These are phyloP conservation scores for Fusarium tuaranense DNA, from an alignment of 2,329 filamentous ascomycete genomes.

Conservation along the genomic window DNA sequence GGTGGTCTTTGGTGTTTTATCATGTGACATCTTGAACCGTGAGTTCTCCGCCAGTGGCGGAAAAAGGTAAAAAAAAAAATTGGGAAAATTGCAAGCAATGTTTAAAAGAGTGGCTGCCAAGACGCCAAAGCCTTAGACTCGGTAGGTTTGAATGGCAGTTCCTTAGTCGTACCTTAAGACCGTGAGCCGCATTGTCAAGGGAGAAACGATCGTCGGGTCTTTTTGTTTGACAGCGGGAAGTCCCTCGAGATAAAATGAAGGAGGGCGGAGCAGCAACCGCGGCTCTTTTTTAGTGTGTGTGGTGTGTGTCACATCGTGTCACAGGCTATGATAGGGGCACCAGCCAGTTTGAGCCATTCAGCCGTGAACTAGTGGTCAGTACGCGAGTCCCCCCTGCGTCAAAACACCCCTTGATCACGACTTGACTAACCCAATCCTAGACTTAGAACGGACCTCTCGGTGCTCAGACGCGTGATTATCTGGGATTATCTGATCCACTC, in stretches of 20 bases:
- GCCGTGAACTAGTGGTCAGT: slow-evolving; percentile 1
- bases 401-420: not conserved
- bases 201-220: not conserved
- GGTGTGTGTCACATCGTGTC: not conserved
- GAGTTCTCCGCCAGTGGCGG: not conserved
- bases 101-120: not conserved
- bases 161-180: not conserved
- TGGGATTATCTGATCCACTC: not conserved
- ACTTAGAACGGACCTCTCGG: not conserved
- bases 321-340: not conserved
- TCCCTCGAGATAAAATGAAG: not conserved
- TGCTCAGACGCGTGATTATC: not conserved
- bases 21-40: slow-evolving; percentile 22
- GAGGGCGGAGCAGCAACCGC: not conserved
- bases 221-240: slow-evolving; percentile 3
- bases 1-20: slow-evolving; percentile 28
- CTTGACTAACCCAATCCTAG: not conserved
- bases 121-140: not conserved
- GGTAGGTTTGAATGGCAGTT: not conserved
- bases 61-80: not conserved
- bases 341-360: not conserved
- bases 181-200: not conserved
- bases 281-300: not conserved
- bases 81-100: not conserved
- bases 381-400: not conserved